Base-by-base conservation (phyloP, 176 grass and related monocot genomes). In the Avena sativa region DNA sequence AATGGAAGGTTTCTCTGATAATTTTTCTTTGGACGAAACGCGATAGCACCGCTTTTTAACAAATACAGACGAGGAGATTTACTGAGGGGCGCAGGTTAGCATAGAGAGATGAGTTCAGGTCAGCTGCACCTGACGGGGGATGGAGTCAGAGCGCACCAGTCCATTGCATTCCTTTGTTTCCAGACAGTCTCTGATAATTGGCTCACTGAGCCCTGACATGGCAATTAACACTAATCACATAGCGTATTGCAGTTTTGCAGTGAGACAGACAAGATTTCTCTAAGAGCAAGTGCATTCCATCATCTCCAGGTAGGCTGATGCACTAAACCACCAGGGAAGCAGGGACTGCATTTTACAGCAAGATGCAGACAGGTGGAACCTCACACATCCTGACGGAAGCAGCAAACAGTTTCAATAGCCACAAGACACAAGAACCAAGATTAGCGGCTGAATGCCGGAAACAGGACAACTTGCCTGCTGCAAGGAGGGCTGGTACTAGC, bases 401-500 rank as follows among this genome's bases (percentile, higher is more conserved):
- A 82, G 64, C 26, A 76, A 38, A 48, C 64, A 28, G 59, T 48
- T 50, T 52, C 38, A 25, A 16, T 76, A 16, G 3, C 3, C 14
- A 19, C 13, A 46, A 63, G 23, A 36, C 13, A 76, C 28, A 25
- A 36, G 5, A 60, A 21, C 6, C 3, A 83, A 48, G 16, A 17
- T 53, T 78, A 15, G 19, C 20, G 11, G n/a, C 44, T 71, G 63
- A 5, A n/a, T 82, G 48, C 26, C 9, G 4, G 32, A 78, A 90
- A 90, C 44, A 74, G 17, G 34, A 21, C 76, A 83, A 52, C 63
- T 32, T 62, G 50, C 71, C 36, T 63, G 57, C 51, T 82, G 67
- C 16, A 32, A 79, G 28, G 6, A 71, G 32, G 32, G 12, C 6
- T 73, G n/a, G 58, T 43, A 76, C 36, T 81, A 43, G 32, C 40